These are phyloP conservation scores for Trichoderma koningii DNA, from an alignment of 2,329 filamentous ascomycete species.

Conservation along the genomic window DNA sequence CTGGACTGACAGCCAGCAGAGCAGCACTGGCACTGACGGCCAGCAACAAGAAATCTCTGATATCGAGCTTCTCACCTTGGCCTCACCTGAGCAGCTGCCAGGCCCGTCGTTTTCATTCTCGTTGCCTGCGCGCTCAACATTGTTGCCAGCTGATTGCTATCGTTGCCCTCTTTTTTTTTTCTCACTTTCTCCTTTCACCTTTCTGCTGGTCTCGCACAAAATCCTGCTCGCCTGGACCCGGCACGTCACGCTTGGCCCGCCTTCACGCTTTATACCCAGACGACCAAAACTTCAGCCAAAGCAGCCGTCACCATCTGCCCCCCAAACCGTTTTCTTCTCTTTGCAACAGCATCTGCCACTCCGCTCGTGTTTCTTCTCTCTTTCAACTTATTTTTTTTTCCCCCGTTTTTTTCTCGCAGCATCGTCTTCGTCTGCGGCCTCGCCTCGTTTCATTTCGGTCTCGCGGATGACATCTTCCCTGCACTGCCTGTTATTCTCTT, in stretches of 20 bases:
- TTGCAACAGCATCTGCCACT: neutral
- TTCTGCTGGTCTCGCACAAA: constrained; percentile 22
- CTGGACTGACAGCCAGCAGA: constrained; percentile 36
- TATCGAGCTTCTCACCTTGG: constrained; percentile 27
- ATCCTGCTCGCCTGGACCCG: constrained; percentile 22
- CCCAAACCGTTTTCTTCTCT: neutral
- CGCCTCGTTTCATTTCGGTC: neutral
- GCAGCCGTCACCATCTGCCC: constrained; percentile 19
- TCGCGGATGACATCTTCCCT: constrained; percentile 25
- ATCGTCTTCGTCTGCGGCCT: neutral
- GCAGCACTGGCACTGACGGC: constrained; percentile 27
- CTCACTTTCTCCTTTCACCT: neutral
- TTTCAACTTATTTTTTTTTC: neutral
- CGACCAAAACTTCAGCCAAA: neutral
- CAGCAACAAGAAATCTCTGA: constrained; percentile 30
- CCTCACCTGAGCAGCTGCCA: constrained; percentile 30
- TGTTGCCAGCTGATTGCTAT: constrained; percentile 28
- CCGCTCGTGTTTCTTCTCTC: neutral
- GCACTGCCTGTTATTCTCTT: constrained; percentile 29
- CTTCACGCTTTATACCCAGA: constrained; percentile 22
- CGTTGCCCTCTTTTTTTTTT: neutral
- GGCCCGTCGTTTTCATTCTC: constrained; percentile 25
- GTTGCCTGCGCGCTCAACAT: constrained; percentile 22
- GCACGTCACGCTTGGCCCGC: constrained; percentile 26
- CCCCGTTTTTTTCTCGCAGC: neutral